Evolutionary conservation across 441 rosid species (phyloP).

Genomic region (Erodium trifolium): DNA sequence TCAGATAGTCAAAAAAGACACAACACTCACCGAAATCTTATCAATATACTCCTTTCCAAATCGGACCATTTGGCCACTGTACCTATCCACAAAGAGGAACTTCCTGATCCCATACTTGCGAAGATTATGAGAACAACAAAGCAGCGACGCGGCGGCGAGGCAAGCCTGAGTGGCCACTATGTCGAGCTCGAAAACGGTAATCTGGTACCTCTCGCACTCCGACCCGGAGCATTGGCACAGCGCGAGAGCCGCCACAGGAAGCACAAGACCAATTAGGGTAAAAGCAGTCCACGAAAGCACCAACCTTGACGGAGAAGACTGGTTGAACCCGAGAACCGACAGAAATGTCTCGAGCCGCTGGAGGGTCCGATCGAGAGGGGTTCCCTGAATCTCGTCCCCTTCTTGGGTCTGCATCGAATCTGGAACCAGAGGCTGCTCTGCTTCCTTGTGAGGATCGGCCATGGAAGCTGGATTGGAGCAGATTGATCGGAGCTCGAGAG

Average conservation of each 20-base stretch:
- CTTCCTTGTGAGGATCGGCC: constrained; percentile 4
- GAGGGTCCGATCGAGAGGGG: constrained; percentile 23
- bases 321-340: constrained; percentile 25
- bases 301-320: constrained; percentile 15
- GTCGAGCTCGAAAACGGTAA: constrained; percentile 52
- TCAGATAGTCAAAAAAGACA: constrained; percentile 11
- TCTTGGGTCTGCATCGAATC: not conserved
- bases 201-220: constrained; percentile 40
- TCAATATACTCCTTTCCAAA: constrained; percentile 39
- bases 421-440: not conserved
- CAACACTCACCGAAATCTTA: constrained; percentile 18
- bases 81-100: constrained; percentile 76
- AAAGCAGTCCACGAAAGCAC: constrained; percentile 48
- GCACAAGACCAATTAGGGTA: constrained; percentile 35
- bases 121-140: constrained; percentile 66
- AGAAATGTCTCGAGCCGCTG: constrained; percentile 22
- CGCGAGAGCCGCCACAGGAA: constrained; percentile 54
- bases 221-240: constrained; percentile 32
- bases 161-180: constrained; percentile 58
- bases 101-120: constrained; percentile 63
- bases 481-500: not conserved
- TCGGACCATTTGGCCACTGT: constrained; percentile 44
- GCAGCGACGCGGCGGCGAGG: constrained; percentile 63
- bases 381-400: constrained; percentile 10
- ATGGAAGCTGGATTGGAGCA: not conserved